A percentile compares a stretch with the other conserved stretches of the same genome.
Conservation (phyloP, 257 asterid species). For the Cynanchum wilfordii region DNA sequence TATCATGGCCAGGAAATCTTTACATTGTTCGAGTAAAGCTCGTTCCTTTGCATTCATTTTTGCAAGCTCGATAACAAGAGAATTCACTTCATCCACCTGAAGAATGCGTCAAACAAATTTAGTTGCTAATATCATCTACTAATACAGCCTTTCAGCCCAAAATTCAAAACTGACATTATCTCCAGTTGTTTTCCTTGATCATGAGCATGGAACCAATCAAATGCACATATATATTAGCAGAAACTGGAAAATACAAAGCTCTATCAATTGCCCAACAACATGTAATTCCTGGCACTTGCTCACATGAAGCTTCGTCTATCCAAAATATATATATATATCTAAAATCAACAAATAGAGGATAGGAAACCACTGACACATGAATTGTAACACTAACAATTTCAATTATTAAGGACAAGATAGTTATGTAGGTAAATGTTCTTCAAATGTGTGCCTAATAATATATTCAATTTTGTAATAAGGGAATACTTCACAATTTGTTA, state of each 20-base stretch:
- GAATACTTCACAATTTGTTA: not conserved
- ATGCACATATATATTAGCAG: not conserved
- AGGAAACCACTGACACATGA: not conserved
- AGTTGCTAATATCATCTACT: too few relatives aligned
- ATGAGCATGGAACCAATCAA: not conserved
- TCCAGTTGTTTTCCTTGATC: not conserved
- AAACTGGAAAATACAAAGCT: too few relatives aligned
- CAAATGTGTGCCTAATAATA: not conserved
- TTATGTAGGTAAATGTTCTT: not conserved
- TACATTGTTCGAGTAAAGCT: slow-evolving; percentile 65
- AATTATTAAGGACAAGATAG: not conserved
- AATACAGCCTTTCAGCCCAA: not conserved
- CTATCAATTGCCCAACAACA: not conserved
- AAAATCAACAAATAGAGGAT: not conserved
- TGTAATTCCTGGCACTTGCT: not conserved
- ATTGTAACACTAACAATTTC: not conserved
- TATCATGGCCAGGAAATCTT: slow-evolving; percentile 44
- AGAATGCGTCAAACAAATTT: not conserved
- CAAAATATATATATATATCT: too few relatives aligned
- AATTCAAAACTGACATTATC: not conserved
- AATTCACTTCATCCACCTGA: slow-evolving; percentile 69
- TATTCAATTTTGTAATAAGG: too few relatives aligned
- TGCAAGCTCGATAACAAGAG: slow-evolving; percentile 60
- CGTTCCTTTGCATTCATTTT: slow-evolving; percentile 62
- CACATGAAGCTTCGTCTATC: not conserved